These are phyloP conservation scores for Yamadazyma tumulicola DNA, from an alignment of 805 yeast species.

Conservation along the genomic window DNA sequence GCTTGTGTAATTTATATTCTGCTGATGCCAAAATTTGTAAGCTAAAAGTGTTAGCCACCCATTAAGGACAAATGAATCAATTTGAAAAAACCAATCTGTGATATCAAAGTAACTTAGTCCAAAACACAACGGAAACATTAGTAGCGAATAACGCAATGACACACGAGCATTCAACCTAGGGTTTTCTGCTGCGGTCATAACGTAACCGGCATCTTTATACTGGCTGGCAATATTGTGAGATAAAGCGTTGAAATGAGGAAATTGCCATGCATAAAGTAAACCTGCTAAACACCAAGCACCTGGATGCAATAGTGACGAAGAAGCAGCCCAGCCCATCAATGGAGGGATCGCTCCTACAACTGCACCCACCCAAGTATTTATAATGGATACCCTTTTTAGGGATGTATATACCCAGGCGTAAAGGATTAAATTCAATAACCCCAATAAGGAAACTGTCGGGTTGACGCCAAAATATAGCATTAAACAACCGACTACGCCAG, in stretches of 20 bases:
- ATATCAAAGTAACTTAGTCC: slow-evolving; percentile 76
- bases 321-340: slow-evolving; percentile 96
- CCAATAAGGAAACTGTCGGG: slow-evolving; percentile 78
- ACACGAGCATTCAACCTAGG: slow-evolving; percentile 93
- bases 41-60: slow-evolving; percentile 84
- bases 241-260: slow-evolving; percentile 93
- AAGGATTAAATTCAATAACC: slow-evolving; percentile 71
- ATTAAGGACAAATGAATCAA: slow-evolving; percentile 81
- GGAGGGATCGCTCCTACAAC: slow-evolving; percentile 99
- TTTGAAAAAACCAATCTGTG: slow-evolving; percentile 74
- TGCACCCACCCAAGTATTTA: slow-evolving; percentile 98
- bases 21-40: slow-evolving; percentile 82
- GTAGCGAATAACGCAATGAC: slow-evolving; percentile 81
- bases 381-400: slow-evolving; percentile 74
- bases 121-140: slow-evolving; percentile 91
- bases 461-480: slow-evolving; percentile 79
- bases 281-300: slow-evolving; percentile 96
- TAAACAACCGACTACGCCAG: slow-evolving; percentile 70
- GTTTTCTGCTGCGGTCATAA: slow-evolving; percentile 94
- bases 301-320: slow-evolving; percentile 74
- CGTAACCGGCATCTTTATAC: slow-evolving; percentile 89
- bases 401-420: slow-evolving; percentile 93
- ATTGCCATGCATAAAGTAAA: slow-evolving; percentile 93
- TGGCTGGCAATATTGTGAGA: slow-evolving; percentile 86
- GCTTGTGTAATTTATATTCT: slow-evolving; percentile 52